Evolutionary conservation across 2,329 filamentous ascomycete genomes (phyloP).

Genomic region (Aspergillus sp.): DNA sequence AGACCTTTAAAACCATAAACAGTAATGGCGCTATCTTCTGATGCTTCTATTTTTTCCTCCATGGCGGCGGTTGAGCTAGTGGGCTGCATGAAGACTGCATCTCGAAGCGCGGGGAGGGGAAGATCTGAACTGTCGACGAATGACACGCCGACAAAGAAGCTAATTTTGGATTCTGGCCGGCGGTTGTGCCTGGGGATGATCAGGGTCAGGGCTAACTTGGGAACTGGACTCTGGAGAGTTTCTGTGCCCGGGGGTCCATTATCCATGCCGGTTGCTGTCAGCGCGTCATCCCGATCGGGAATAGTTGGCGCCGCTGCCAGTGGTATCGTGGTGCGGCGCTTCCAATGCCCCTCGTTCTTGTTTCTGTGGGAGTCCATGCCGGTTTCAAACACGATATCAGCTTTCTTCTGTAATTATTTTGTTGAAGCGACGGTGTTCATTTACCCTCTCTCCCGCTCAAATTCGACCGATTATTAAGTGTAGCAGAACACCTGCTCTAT

Average conservation of each 20-base stretch:
- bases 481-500: background rate
- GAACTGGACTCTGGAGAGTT: conserved; percentile 1
- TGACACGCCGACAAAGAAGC: conserved; percentile 12
- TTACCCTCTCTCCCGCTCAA: background rate
- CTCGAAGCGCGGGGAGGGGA: conserved; percentile 17
- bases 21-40: conserved; percentile 11
- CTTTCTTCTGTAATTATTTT: background rate
- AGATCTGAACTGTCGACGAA: conserved; percentile 19
- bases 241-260: background rate
- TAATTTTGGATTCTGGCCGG: conserved; percentile 19
- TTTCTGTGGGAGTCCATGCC: background rate
- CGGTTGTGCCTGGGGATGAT: conserved; percentile 16
- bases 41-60: conserved; percentile 22
- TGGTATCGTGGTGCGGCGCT: background rate
- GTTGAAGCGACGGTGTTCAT: background rate
- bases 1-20: conserved; percentile 10
- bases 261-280: background rate
- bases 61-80: conserved; percentile 14
- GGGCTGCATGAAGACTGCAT: conserved; percentile 10
- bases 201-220: conserved; percentile 6
- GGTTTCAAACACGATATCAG: too few species aligned
- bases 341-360: background rate
- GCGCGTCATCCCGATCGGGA: background rate
- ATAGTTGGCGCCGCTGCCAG: conserved; percentile 7
- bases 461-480: background rate